Percentiles rank a stretch among this genome's conserved stretches.
Conservation (phyloP, 2,329 filamentous ascomycete genomes). For the Capronia americana region DNA sequence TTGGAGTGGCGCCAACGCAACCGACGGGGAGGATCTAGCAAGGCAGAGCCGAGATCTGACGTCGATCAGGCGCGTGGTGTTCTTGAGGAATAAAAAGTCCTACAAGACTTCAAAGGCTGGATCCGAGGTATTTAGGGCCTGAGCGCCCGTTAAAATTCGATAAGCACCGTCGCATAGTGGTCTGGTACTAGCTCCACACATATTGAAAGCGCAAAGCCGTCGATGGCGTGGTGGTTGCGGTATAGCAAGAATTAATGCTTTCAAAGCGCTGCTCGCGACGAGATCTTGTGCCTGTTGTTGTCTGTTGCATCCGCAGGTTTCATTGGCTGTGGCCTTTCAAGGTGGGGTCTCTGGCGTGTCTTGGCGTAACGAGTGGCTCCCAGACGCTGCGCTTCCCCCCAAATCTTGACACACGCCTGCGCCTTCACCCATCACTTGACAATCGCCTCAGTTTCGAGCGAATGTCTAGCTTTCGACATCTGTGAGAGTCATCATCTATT, state of each 20-base stretch:
- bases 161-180: constrained; percentile 26
- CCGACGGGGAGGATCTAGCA: constrained; percentile 36
- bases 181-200: constrained; percentile 26
- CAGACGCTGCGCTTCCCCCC: constrained; percentile 15
- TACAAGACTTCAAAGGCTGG: constrained; percentile 29
- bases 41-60: constrained; percentile 39
- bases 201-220: constrained; percentile 5
- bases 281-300: constrained; percentile 28
- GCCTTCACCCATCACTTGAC: constrained; percentile 10
- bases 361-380: constrained; percentile 31
- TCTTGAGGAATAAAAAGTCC: constrained; percentile 24
- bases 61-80: constrained; percentile 33
- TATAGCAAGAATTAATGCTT: constrained; percentile 33
- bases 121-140: background rate
- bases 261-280: constrained; percentile 28
- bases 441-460: constrained; percentile 1
- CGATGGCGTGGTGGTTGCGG: constrained; percentile 19
- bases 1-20: constrained; percentile 20
- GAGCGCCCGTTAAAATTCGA: constrained; percentile 12
- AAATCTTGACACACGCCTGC: constrained; percentile 19
- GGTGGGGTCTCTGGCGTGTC: constrained; percentile 26
- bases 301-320: constrained; percentile 1
- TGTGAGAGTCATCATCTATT: constrained; percentile 6
- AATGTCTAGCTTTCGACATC: constrained; percentile 8
- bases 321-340: constrained; percentile 30